A percentile compares a stretch with the other conserved stretches of the same genome.
Conservation (phyloP, 805 yeast genomes). For the Candida piceae region DNA sequence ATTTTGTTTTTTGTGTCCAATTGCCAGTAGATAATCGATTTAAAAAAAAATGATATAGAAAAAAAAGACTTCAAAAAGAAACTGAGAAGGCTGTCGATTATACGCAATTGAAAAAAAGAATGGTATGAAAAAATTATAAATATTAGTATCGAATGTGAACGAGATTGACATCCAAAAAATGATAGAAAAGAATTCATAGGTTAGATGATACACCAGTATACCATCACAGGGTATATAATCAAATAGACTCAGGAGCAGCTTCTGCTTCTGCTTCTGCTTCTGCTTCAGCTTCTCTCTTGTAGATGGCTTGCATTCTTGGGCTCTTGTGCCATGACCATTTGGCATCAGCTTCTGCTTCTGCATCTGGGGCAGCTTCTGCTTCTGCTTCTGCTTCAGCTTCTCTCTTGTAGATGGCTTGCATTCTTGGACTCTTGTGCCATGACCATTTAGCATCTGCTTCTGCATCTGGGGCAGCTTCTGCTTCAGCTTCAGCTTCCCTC, state of each 20-base stretch:
- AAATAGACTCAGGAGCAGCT: constrained; percentile 10
- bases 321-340: constrained; percentile 4
- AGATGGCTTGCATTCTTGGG: constrained; percentile 7
- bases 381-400: constrained; percentile 28
- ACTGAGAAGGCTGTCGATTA: too few species aligned
- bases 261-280: constrained; percentile 16
- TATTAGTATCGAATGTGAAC: too few species aligned
- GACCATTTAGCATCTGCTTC: constrained; percentile 6
- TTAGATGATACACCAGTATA: too few species aligned
- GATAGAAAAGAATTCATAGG: too few species aligned
- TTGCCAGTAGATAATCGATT: too few species aligned
- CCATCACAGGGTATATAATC: too few species aligned
- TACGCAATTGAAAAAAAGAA: too few species aligned
- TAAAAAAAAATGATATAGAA: too few species aligned
- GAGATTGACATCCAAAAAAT: too few species aligned
- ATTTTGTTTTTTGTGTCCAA: too few species aligned
- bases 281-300: constrained; percentile 18
- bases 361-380: constrained; percentile 11
- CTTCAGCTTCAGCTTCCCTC: constrained; percentile 15
- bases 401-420: constrained; percentile 21
- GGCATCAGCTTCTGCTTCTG: constrained; percentile 3
- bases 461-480: constrained; percentile 9
- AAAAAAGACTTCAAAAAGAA: too few species aligned
- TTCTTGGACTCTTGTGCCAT: constrained; percentile 6
- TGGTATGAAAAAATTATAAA: too few species aligned